Conservation (phyloP, 2,329 filamentous ascomycete genomes). For the Sarocladium kiliense region DNA sequence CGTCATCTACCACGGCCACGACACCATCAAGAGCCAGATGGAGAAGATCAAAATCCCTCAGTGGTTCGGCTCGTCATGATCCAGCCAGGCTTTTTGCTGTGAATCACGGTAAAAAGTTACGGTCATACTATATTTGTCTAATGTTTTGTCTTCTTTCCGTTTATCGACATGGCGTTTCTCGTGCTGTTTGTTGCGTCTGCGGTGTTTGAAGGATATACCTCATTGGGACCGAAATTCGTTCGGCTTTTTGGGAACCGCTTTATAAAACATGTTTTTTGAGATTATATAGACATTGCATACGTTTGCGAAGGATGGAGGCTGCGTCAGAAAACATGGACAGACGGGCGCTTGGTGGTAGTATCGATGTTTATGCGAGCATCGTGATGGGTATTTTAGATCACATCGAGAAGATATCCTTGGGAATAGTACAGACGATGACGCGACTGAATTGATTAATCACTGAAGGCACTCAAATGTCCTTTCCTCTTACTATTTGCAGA, state of each 20-base stretch:
- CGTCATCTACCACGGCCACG: conserved; percentile 13
- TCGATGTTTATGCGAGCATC: not conserved
- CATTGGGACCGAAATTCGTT: conserved; percentile 1
- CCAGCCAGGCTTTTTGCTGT: not conserved
- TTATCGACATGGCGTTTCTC: not conserved
- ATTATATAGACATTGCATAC: not conserved
- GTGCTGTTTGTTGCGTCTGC: not conserved
- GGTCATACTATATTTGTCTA: no score
- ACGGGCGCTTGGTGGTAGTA: not conserved
- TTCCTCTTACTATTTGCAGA: not conserved
- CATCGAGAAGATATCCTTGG: no score
- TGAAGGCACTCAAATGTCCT: not conserved
- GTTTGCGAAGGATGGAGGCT: not conserved
- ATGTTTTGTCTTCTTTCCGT: not conserved
- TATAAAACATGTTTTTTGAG: not conserved
- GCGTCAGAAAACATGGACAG: not conserved
- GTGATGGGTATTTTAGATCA: not conserved
- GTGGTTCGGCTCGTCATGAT: conserved; percentile 11
- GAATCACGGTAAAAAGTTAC: no score
- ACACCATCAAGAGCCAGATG: conserved; percentile 11
- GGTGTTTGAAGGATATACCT: conserved; percentile 10
- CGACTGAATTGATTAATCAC: not conserved
- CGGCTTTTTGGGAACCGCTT: not conserved
- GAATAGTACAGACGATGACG: no score
- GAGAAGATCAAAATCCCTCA: conserved; percentile 10